Evolutionary conservation across 2,329 filamentous ascomycete genomes (phyloP).

Genomic region (Ophiocordyceps australis): DNA sequence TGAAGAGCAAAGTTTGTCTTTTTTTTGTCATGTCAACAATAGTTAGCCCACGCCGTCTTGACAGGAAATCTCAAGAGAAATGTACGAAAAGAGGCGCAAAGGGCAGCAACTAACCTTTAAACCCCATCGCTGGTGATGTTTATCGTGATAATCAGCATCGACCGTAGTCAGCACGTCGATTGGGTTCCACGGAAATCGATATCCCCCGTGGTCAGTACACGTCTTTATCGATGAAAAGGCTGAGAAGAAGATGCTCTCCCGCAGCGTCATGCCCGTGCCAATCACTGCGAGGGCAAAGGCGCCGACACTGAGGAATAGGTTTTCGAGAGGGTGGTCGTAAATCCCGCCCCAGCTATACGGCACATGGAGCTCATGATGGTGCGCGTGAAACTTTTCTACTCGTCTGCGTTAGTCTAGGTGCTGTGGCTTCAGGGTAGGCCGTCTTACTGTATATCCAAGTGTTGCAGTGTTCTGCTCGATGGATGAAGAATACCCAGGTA

Average conservation of each 20-base stretch:
- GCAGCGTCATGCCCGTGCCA: not conserved
- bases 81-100: too few species aligned
- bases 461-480: constrained; percentile 1
- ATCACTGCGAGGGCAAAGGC: not conserved
- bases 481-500: constrained; percentile 1
- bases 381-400: constrained; percentile 1
- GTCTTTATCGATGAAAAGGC: constrained; percentile 1
- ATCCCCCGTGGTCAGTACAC: constrained; percentile 1
- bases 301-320: constrained; percentile 1
- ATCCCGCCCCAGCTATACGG: constrained; percentile 1
- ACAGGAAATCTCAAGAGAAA: not conserved
- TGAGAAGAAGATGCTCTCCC: constrained; percentile 1
- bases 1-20: constrained; percentile 1
- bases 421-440: too few species aligned
- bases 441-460: not conserved
- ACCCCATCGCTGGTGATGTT: constrained; percentile 1
- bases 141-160: constrained; percentile 1
- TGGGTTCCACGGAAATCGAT: constrained; percentile 1
- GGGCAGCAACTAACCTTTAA: constrained; percentile 1
- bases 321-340: constrained; percentile 1
- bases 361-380: constrained; percentile 1
- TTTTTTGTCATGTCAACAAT: not conserved
- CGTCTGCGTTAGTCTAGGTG: not conserved
- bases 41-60: not conserved
- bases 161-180: not conserved